Percentiles rank a stretch among this genome's conserved stretches.
Conservation (phyloP, 495 filamentous ascomycete genomes). For the Tuber indicum region DNA sequence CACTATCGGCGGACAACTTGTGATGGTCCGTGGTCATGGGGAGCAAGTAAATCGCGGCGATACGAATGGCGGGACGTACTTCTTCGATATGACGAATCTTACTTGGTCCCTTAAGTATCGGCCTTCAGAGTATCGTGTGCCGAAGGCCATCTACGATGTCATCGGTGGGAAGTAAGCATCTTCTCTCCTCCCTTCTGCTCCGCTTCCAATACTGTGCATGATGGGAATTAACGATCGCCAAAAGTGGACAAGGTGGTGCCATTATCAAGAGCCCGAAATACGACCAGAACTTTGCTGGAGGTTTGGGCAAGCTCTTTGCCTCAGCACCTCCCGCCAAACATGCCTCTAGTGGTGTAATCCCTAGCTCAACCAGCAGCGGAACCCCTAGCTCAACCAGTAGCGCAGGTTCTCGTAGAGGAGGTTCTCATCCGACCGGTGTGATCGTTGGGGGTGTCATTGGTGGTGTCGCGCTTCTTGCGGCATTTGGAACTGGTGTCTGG, state of each 20-base stretch:
- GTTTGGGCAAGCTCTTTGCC: conserved; percentile 11
- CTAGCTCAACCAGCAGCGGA: no score
- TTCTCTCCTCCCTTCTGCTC: background rate
- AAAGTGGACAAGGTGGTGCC: conserved; percentile 17
- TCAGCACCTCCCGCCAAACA: background rate
- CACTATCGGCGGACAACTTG: background rate
- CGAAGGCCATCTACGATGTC: conserved; percentile 1
- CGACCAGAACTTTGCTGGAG: conserved; percentile 9
- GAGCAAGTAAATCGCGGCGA: background rate
- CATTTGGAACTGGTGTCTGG: conserved; percentile 14
- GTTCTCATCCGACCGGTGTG: conserved; percentile 24
- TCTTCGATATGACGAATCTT: background rate
- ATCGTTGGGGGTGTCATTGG: conserved; percentile 40
- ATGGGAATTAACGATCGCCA: conserved; percentile 3
- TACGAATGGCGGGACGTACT: background rate
- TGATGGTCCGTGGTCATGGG: background rate
- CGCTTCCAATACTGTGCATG: background rate
- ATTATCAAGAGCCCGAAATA: background rate
- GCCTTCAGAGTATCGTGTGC: conserved; percentile 16
- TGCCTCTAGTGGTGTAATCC: no score
- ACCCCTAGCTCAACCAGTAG: background rate
- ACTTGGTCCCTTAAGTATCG: background rate
- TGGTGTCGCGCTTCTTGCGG: conserved; percentile 21
- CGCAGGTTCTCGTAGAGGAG: background rate
- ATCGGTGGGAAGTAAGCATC: conserved; percentile 27